A percentile compares a stretch with the other conserved stretches of the same genome.
Evolutionary conservation across 2,329 filamentous ascomycete species (phyloP).

Genomic region (Metarhizium album): DNA sequence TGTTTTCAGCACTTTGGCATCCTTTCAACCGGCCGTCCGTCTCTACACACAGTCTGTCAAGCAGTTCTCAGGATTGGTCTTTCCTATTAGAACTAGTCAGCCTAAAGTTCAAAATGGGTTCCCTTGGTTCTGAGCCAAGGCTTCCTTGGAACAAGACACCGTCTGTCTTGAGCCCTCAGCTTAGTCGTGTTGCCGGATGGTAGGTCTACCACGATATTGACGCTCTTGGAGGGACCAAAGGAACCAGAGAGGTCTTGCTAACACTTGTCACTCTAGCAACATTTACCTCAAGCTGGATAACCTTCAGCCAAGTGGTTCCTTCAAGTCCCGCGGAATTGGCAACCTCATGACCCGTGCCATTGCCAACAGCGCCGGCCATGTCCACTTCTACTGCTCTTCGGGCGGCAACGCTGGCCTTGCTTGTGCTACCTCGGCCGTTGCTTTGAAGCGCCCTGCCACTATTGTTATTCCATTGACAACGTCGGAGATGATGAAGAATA

Average conservation of each 20-base stretch:
- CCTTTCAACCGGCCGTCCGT: conserved; percentile 1
- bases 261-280: conserved; percentile 35
- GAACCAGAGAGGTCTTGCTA: neutral
- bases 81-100: too few relatives aligned
- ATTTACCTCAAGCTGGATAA: conserved; percentile 81
- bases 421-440: conserved; percentile 60
- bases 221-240: neutral
- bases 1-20: conserved; percentile 3
- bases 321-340: conserved; percentile 73
- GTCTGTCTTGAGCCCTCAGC: conserved; percentile 51
- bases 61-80: too few relatives aligned
- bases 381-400: conserved; percentile 70
- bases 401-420: conserved; percentile 82
- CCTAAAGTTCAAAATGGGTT: conserved; percentile 30
- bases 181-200: conserved; percentile 65
- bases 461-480: conserved; percentile 63
- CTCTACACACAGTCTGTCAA: neutral
- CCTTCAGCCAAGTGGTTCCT: conserved; percentile 73
- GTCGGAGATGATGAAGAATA: conserved; percentile 58
- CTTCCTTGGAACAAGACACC: conserved; percentile 63
- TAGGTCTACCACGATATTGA: conserved; percentile 25
- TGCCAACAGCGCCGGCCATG: conserved; percentile 20
- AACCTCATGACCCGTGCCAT: conserved; percentile 47
- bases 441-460: conserved; percentile 55
- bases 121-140: conserved; percentile 25